Base-by-base conservation (phyloP, 2,329 filamentous ascomycete species). In the Reticulascus tulasneorum region DNA sequence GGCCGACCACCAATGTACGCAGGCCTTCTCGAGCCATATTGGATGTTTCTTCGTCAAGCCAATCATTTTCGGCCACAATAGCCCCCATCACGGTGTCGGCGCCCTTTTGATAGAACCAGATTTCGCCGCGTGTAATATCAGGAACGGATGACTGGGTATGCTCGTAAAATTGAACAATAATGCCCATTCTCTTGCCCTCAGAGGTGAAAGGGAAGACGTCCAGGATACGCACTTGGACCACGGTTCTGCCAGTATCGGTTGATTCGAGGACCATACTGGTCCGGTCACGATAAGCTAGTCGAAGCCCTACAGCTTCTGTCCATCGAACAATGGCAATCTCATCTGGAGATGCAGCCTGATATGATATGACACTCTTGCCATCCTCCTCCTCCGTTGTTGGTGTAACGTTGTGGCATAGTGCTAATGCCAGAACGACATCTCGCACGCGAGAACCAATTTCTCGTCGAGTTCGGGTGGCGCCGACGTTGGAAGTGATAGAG, bases 51-150 rank as follows among this genome's bases (percentile, higher is more conserved):
- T 98, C 93, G 49, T 98, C 93, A 1, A 98, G 79, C 94, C 93
- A 98, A 65, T 98, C 93, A 54, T 97, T 98, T 13, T 90, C 80
- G 7, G 85, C 87, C 23, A 98, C 93, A 47, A 98, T 97, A 4
- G 83, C 76, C n/a, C 83, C 79, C 94, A 98, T 98, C 46, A 98
- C 91, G 0, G 93, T 97, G 58, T 98, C 94, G 4, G 93, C 94
- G 43, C 93, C 93, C 62, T 98, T 98, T 54, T 98, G 90, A 55
- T 91, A 97, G 64, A 98, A 98, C 86, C 91, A 96, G 20, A 97
- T 91, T 54, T 97, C 91, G 11, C 85, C 81, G 29, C 71, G 71
- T 9, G 71, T 68, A 9, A 77, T 63, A 24, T 66, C 62, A 0
- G 67, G 63, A 7, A 56, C 49, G 2, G 73, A 67, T 4, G 72